Evolutionary conservation across 495 filamentous ascomycete species (phyloP), one percentile per base, ranked within the genome.

Genomic region (Podospora australis): DNA sequence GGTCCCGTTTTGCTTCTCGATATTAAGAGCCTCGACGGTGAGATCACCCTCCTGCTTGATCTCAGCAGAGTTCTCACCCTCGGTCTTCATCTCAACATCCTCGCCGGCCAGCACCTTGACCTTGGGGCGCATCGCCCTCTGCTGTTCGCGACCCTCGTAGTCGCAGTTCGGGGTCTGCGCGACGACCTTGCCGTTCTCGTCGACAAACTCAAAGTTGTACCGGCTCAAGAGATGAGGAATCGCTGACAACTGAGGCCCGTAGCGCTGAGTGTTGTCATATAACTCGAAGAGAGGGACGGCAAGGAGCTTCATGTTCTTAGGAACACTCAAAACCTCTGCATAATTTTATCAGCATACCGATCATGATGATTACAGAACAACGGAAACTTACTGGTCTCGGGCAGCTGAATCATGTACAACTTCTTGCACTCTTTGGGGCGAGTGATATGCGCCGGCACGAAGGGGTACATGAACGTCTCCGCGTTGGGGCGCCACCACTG

Each of bases 381-480:
- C 23, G n/a, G 25, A 43, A 57, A 78, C 85, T 23, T 77, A 95
- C 90, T 97, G 51, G 84, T 89, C 64, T 87, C 78, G 0, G 92
- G 92, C 16, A 98, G 69, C 67, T 95, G 86, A 42, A 98, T 95
- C 46, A 97, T 87, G 65, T 96, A 98, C 40, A 96, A 74, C 78
- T 98, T 98, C 77, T 98, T 98, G 74, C 90, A 96, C 76, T 98
- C 92, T 74, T 96, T 98, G 14, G 92, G 92, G 34, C 94, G 78
- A 7, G 92, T 95, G 48, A 95, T 86, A 66, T 98, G 92, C 14
- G 89, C 86, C 6, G 92, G 92, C 36, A 96, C 81, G 68, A 95
- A 98, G 1, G 92, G 92, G 66, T 98, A 98, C 92, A 96, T 96
- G 74, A 96, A 97, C 1, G 92, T 98, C 73, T 98, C 92, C 60